Evolutionary conservation across 345 rosid species (phyloP).

Genomic region (Eucalyptus sp.): DNA sequence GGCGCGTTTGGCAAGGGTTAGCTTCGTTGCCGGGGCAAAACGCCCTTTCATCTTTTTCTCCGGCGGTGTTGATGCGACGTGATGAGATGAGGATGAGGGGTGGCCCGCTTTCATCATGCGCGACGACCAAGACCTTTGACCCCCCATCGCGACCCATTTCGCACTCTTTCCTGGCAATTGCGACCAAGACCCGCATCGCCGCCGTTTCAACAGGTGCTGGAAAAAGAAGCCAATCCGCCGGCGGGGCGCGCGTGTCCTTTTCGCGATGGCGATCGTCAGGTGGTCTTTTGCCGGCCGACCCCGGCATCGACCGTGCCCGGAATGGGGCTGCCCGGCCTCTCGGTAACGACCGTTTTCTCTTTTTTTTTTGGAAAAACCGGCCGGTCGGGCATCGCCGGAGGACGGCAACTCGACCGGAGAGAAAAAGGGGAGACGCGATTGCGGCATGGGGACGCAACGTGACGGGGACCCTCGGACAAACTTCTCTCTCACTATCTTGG

Average conservation of each 20-base stretch:
- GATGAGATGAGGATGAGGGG: background rate
- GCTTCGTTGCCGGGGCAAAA: background rate
- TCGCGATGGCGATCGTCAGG: background rate
- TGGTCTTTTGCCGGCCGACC: background rate
- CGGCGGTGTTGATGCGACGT: background rate
- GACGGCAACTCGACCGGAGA: background rate
- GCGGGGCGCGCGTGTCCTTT: background rate
- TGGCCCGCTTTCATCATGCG: fast-evolving
- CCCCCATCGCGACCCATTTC: background rate
- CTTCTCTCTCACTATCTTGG: background rate
- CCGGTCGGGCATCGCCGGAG: background rate
- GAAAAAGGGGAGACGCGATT: background rate
- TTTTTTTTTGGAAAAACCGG: background rate
- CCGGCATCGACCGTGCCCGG: background rate
- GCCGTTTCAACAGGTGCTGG: background rate
- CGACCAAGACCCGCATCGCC: background rate
- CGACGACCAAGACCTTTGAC: background rate
- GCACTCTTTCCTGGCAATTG: background rate
- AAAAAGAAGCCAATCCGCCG: background rate
- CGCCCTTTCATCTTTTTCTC: background rate
- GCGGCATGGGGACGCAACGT: background rate
- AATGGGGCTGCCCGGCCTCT: background rate
- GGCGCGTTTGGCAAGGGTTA: background rate
- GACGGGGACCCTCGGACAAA: background rate
- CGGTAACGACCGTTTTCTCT: too few species aligned